Evolutionary conservation across 2,329 filamentous ascomycete species (phyloP), one percentile per base, ranked within the genome.

Genomic region (Polychaeton citri): DNA sequence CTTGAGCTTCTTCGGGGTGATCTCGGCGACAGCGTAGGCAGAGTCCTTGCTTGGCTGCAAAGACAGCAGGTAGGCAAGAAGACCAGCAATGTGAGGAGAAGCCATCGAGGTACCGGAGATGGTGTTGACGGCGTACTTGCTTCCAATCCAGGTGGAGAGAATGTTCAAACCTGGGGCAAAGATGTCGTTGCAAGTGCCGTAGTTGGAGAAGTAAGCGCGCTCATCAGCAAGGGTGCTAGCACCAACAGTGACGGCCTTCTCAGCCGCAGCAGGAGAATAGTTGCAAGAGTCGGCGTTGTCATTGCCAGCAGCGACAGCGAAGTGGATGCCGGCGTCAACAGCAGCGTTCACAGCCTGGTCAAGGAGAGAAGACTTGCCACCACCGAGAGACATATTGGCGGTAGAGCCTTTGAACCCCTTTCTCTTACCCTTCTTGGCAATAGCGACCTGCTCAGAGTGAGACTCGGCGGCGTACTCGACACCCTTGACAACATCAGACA

Each of bases 121-220:
- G 67, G 85, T 95, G 79, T 98, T 98, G 69, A 85, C 76, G 55
- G 90, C 88, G 55, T 88, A 79, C 65, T 90, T 82, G 76, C 81
- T 88, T 60, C 92, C 90, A 54, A 93, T 94, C 90, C 90, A 98
- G 61, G 90, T 96, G 47, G 90, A 98, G 53, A 84, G 76, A 54
- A 98, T 94, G 79, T 86, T 94, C 55, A 95, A 74, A 57, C 90
- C 90, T 42, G 90, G 90, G 45, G 87, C 90, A 56, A 98, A 98
- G 72, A 98, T 94, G 66, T 98, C 90, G 61, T 88, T 94, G 76
- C 90, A 98, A 74, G 88, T 90, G 63, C 90, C 90, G 64, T 79
- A 96, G 82, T 98, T 98, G 76, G 92, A 98, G 79, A 98, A 98
- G 76, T 96, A 98, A 47, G 90, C 90, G 66, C 90, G 88, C 72